Evolutionary conservation across 2,329 filamentous ascomycete species (phyloP), one percentile per base, ranked within the genome.

Genomic region (Microthyrium microscopicum): DNA sequence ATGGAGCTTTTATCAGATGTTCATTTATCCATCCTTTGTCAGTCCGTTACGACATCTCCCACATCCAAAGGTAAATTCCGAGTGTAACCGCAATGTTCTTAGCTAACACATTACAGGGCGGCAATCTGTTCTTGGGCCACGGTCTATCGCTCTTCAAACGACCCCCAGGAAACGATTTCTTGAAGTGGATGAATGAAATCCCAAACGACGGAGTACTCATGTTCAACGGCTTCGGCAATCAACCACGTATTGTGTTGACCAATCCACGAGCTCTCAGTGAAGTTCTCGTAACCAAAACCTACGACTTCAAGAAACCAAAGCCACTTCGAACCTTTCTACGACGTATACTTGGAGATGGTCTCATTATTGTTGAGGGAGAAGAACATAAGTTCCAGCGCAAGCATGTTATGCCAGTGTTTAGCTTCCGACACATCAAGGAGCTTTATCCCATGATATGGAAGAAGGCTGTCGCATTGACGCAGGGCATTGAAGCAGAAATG

Each of bases 401-500:
- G 50, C 73, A 77, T 37, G 67, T 92, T 13, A 71, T 77, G 57
- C 83, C 83, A 0, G 80, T 82, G 2, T 93, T 93, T 52, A 66
- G 73, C n/a, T 91, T 82, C 48, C 70, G 83, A 16, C 80, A 91
- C 46, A 63, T 92, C 50, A 91, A 89, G 49, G 69, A 87, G 38
- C 58, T 93, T 11, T 89, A 91, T 45, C 77, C 82, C 0, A 58
- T 78, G 5, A 92, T 94, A 53, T 93, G 83, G 83, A 46, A 56
- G 15, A 92, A 91, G 55, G 68, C 75, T 1, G 54, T 66, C 5
- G 75, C 87, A 49, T 68, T 76, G 44, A 71, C 74, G 5, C 54
- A 67, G 15, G 65, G 66, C 31, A 74, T 92, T 51, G 65, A 61
- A 1, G 51, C 56, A 6, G 53, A 64, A 18, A 49, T 71, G n/a